Conservation (phyloP, 257 asterid species). For the Oldenlandia corymbosa region DNA sequence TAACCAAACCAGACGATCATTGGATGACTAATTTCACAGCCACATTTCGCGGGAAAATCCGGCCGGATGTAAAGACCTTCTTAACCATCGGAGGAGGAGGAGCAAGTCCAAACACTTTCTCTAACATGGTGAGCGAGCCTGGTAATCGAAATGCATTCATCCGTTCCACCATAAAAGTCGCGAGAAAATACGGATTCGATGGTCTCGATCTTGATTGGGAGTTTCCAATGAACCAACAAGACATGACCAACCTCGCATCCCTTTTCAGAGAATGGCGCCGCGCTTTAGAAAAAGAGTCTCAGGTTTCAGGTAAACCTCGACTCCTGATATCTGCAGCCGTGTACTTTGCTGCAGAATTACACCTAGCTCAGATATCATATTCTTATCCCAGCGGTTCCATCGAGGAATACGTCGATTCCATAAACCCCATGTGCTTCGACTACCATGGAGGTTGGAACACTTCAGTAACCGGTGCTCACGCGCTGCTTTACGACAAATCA, state of each 20-base stretch:
- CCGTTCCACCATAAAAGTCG: slow-evolving; percentile 38
- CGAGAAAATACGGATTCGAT: slow-evolving; percentile 36
- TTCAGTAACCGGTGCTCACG: slow-evolving; percentile 38
- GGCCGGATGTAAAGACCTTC: slow-evolving; percentile 23
- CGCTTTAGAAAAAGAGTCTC: slow-evolving; percentile 2
- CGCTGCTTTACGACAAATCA: slow-evolving; percentile 35
- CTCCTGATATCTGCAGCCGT: slow-evolving; percentile 46
- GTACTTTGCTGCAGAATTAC: slow-evolving; percentile 36
- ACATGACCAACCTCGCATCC: slow-evolving; percentile 41
- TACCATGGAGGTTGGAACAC: slow-evolving; percentile 58
- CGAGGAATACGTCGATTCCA: slow-evolving; percentile 33
- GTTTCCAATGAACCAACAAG: slow-evolving; percentile 30
- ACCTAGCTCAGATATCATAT: slow-evolving; percentile 15
- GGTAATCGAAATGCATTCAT: slow-evolving; percentile 40
- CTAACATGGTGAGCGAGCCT: slow-evolving; percentile 9
- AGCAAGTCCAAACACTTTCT: slow-evolving; percentile 22
- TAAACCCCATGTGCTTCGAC: slow-evolving; percentile 44
- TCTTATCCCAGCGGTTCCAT: slow-evolving; percentile 27
- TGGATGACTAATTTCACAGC: slow-evolving; percentile 39
- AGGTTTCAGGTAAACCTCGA: slow-evolving; percentile 23
- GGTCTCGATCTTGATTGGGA: slow-evolving; percentile 75
- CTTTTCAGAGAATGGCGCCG: slow-evolving; percentile 24
- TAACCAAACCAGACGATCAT: slow-evolving; percentile 34
- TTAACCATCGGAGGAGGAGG: slow-evolving; percentile 52
- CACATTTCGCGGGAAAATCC: slow-evolving; percentile 20